Evolutionary conservation across 2,329 filamentous ascomycete species (phyloP).

Genomic region (Fusarium verticillioides): DNA sequence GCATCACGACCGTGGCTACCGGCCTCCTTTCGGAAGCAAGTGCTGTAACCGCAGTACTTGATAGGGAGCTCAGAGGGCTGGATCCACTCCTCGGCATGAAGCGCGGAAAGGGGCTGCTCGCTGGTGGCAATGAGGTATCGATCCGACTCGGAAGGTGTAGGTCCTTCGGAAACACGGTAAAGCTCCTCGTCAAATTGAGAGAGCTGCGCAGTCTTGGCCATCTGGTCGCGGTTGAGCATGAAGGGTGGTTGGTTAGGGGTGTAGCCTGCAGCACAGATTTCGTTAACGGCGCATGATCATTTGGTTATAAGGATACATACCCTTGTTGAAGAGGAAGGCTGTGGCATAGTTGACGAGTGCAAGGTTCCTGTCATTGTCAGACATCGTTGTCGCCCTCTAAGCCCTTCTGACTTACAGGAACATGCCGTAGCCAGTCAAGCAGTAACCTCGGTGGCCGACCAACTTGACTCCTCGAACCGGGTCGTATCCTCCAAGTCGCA

Average conservation of each 20-base stretch:
- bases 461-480: slow-evolving; percentile 93
- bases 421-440: slow-evolving; percentile 87
- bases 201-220: slow-evolving; percentile 98
- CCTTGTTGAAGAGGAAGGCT: slow-evolving; percentile 73
- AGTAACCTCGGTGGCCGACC: slow-evolving; percentile 94
- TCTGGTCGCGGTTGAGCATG: slow-evolving; percentile 94
- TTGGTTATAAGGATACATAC: slow-evolving; percentile 4
- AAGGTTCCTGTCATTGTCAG: slow-evolving; percentile 67
- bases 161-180: slow-evolving; percentile 93
- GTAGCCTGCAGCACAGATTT: slow-evolving; percentile 65
- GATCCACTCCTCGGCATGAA: slow-evolving; percentile 95
- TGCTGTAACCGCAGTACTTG: slow-evolving; percentile 85
- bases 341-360: slow-evolving; percentile 95
- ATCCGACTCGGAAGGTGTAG: slow-evolving; percentile 85
- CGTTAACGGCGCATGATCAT: slow-evolving; percentile 9
- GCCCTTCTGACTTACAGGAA: slow-evolving; percentile 64
- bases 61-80: slow-evolving; percentile 86
- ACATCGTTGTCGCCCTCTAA: not conserved
- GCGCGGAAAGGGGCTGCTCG: slow-evolving; percentile 93
- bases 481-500: slow-evolving; percentile 89
- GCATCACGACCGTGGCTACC: slow-evolving; percentile 88
- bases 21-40: slow-evolving; percentile 95
- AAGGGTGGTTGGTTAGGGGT: slow-evolving; percentile 87
- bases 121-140: slow-evolving; percentile 85
- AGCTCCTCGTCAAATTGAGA: slow-evolving; percentile 98